Evolutionary conservation across 257 asterid species (phyloP), one percentile per base, ranked within the genome.

Genomic region (Plantago major): DNA sequence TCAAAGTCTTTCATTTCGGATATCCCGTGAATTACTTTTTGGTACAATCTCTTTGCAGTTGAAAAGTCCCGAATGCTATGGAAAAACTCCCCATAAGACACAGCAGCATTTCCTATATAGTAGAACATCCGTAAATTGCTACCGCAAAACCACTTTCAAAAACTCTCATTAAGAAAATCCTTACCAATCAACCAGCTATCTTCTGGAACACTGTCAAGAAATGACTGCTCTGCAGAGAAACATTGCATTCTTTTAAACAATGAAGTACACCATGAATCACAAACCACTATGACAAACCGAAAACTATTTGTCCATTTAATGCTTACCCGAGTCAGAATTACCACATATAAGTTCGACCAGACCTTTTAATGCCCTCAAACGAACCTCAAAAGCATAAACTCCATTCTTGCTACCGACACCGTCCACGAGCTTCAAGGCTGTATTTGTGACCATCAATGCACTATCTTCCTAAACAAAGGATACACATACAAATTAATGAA

Each of bases 41-140:
- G 79, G 74, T 89, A 89, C 78, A 84, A 45, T 61, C 74, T 82
- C 82, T 84, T 82, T 10, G 97, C 96, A 66, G 54, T 56, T 10
- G 81, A 71, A 73, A 84, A 78, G 30, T 78, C 68, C 51, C 88
- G 69, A 71, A 53, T 75, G 58, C 88, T 88, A 62, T 92, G 99
- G 72, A 89, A 88, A 79, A 62, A 82, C 75, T 84, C 97, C 65
- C 89, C 93, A 37, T 75, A 82, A 74, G 95, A 79, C 43, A 92
- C 70, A 59, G 88, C 83, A 78, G 78, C 84, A 63, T 75, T 92
- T 74, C 95, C 97, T 88, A 73, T 67, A n/a, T 46, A 69, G 67
- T 46, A 68, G 44, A 42, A 5, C 61, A 49, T 67, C 30, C 14
- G 61, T 16, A n/a, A 60, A 46, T 40, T 63, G 54, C 42, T 61